Base-by-base conservation (phyloP, 257 asterid species). In the Primulina tabacum region DNA sequence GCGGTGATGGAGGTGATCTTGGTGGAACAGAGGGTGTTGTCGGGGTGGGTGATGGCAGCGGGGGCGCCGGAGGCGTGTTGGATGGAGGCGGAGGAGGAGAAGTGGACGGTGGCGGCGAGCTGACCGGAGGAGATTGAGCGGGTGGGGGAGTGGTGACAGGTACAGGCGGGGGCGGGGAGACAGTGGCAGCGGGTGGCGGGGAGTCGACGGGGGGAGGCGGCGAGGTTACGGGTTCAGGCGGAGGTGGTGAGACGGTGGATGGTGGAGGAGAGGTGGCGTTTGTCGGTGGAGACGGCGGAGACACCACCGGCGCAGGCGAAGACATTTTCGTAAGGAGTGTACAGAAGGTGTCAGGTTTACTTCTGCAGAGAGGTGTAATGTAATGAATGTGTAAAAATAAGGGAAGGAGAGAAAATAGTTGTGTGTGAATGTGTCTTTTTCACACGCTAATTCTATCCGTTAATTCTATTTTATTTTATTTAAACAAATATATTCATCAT, bases 291-390 rank as follows among this genome's bases (percentile, higher is more conserved):
- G 87, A 57, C 0, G 81, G 75, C 21, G 86, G 92, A 1, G 90
- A 73, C 4, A 85, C 67, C n/a, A 64, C 86, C 73, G 92, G 90
- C 73, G 87, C 70, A 60, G 87, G 87, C 57, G 87, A 67, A 7
- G 89, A 79, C 87, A 81, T 82, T 34, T 28, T 35, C 16, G 8
- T 5, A 3, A 50, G 57, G 21, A 50, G 56, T 47, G 56, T 1
- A 47, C 8, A 4, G 20, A 50, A 1, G 16, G n/a, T 11, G 1
- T 43, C 6, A 50, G 57, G 5, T 50, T 50, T 16, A 17, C 53
- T 40, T 58, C 6, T 60, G 6, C 21, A 29, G 30, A n/a, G 18
- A 47, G 17, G n/a, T 9, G 38, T 3, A 28, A 28, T 33, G 6
- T 37, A 21, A 12, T 9, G 8, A 10, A 28, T 28, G 64, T 57